phyloP scores from a whole-genome alignment of 1,284 basidiomycete genomes.

The Fomitopsis palustris region DNA sequence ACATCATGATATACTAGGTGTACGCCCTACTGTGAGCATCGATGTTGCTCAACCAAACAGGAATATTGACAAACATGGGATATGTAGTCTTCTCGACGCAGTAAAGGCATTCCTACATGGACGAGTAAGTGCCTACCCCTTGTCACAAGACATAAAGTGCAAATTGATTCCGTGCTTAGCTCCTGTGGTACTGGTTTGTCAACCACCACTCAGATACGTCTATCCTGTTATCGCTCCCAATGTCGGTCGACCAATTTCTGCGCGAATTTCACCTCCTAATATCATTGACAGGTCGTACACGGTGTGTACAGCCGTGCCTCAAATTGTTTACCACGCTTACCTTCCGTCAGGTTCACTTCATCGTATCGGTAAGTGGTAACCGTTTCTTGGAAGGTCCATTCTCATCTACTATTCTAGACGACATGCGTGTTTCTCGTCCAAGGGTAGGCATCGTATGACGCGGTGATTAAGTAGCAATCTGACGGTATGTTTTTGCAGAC shows the following conservation, averaged over 20 bases:
- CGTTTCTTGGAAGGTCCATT: background rate
- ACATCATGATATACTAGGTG: background rate
- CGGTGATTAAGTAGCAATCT: no score
- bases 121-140: background rate
- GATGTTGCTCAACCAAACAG: background rate
- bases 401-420: background rate
- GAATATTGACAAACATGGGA: background rate
- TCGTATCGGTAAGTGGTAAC: background rate
- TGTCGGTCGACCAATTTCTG: background rate
- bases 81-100: background rate
- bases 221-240: background rate
- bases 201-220: background rate
- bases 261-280: no score
- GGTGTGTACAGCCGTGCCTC: background rate
- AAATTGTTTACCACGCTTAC: background rate
- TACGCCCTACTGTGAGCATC: background rate
- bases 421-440: slow-evolving; percentile 1
- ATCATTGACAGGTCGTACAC: slow-evolving; percentile 5
- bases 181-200: slow-evolving; percentile 5
- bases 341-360: slow-evolving; percentile 1
- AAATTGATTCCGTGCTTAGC: background rate
- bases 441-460: no score
- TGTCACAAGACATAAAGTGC: background rate
- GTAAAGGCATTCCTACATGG: slow-evolving; percentile 4
- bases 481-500: background rate